phyloP scores from a whole-genome alignment of 129 eudicot genomes.

The Artemisia annua region DNA sequence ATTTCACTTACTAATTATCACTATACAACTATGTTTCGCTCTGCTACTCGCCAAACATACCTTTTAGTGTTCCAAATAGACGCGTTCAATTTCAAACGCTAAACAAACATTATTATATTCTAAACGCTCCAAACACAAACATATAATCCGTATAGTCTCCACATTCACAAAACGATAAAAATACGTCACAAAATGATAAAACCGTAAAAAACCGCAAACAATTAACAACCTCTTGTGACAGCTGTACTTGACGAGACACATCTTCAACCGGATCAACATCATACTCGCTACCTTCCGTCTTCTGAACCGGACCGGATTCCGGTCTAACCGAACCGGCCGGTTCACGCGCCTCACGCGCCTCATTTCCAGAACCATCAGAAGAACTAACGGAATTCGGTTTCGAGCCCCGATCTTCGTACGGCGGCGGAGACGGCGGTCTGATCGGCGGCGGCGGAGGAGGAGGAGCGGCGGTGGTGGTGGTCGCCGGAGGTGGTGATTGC shows the following conservation, averaged over 20 bases:
- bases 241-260: slow-evolving; percentile 74
- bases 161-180: too few relatives aligned
- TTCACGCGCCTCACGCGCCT: slow-evolving; percentile 41
- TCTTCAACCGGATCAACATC: slow-evolving; percentile 50
- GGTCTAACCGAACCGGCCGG: slow-evolving; percentile 32
- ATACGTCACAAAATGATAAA: not conserved
- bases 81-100: too few relatives aligned
- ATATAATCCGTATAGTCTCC: too few relatives aligned
- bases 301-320: slow-evolving; percentile 24
- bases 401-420: not conserved
- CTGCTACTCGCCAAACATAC: too few relatives aligned
- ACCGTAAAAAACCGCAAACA: not conserved
- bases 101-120: too few relatives aligned
- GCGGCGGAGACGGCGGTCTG: slow-evolving; percentile 18
- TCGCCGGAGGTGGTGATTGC: too few relatives aligned
- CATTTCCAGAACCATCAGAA: slow-evolving; percentile 17
- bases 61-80: too few relatives aligned
- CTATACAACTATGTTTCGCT: too few relatives aligned
- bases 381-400: slow-evolving; percentile 33
- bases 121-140: too few relatives aligned
- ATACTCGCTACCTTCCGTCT: slow-evolving; percentile 36
- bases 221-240: slow-evolving; percentile 68
- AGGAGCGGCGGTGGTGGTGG: slow-evolving; percentile 29
- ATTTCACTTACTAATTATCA: too few relatives aligned
- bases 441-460: slow-evolving; percentile 22